A percentile compares a stretch with the other conserved stretches of the same genome.
Evolutionary conservation across 352 stramenopile species (phyloP).

Genomic region (Pythium insidiosum): DNA sequence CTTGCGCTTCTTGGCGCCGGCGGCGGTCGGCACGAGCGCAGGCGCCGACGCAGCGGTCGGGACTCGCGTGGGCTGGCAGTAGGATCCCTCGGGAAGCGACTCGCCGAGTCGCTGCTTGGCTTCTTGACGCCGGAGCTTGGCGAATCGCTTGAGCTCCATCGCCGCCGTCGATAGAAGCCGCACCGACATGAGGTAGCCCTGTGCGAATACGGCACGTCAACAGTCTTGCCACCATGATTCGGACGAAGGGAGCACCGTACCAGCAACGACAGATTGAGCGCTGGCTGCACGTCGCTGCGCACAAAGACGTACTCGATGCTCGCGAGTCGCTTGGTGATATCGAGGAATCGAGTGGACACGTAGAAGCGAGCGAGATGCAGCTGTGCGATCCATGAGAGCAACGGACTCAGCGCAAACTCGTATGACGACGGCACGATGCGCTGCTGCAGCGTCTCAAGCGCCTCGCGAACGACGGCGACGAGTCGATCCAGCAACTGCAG

Average conservation of each 20-base stretch:
- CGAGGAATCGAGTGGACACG: slow-evolving; percentile 59
- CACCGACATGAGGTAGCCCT: slow-evolving; percentile 77
- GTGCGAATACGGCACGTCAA: slow-evolving; percentile 1
- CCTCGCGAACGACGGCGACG: slow-evolving; percentile 33
- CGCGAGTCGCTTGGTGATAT: slow-evolving; percentile 58
- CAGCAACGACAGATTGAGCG: slow-evolving; percentile 64
- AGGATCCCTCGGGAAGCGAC: neutral
- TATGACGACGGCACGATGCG: slow-evolving; percentile 45
- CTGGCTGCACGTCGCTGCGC: slow-evolving; percentile 43
- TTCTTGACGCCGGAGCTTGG: slow-evolving; percentile 31
- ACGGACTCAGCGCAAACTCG: slow-evolving; percentile 37
- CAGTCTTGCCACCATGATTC: no score
- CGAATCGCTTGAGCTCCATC: slow-evolving; percentile 43
- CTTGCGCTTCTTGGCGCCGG: slow-evolving; percentile 40
- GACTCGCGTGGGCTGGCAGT: slow-evolving; percentile 16
- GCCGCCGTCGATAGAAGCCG: slow-evolving; percentile 42
- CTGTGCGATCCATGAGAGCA: slow-evolving; percentile 42
- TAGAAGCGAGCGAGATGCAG: slow-evolving; percentile 72
- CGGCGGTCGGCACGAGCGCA: slow-evolving; percentile 7
- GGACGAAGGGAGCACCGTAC: no score
- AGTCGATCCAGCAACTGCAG: slow-evolving; percentile 23
- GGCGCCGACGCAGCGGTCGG: slow-evolving; percentile 12
- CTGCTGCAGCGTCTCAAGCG: slow-evolving; percentile 27
- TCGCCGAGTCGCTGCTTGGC: slow-evolving; percentile 32
- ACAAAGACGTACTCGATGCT: slow-evolving; percentile 77